These are phyloP conservation scores for Gossypium davidsonii DNA, from an alignment of 441 rosid species.

Conservation along the genomic window DNA sequence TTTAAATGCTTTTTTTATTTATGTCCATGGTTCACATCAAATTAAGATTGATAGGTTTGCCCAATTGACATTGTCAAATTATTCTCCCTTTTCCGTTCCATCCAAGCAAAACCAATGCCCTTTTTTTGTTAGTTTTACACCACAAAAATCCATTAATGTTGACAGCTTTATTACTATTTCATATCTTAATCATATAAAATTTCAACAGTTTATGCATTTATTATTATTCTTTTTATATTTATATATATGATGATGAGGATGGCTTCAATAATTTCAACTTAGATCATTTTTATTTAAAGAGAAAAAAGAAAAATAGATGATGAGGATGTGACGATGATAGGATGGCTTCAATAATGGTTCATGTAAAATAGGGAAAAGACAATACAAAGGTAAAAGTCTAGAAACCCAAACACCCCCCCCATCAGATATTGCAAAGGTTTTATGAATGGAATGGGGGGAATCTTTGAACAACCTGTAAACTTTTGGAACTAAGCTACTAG, in stretches of 20 bases:
- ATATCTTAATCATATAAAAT: not conserved
- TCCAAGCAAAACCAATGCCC: not conserved
- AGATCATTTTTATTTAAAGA: too few relatives aligned
- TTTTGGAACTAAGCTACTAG: not conserved
- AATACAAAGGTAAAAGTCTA: not conserved
- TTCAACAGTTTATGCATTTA: not conserved
- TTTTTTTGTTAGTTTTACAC: too few relatives aligned
- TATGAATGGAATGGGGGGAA: not conserved
- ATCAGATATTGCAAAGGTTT: not conserved
- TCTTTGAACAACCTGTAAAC: slow-evolving; percentile 2
- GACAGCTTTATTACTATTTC: not conserved
- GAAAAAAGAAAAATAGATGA: not conserved
- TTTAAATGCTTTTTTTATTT: not conserved
- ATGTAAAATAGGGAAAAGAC: not conserved
- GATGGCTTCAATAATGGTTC: not conserved
- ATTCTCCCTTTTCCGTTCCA: not conserved
- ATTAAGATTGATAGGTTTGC: not conserved
- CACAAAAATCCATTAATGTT: too few relatives aligned
- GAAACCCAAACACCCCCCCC: not conserved
- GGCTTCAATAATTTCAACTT: too few relatives aligned
- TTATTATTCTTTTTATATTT: too few relatives aligned
- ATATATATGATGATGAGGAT: too few relatives aligned
- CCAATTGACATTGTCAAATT: not conserved
- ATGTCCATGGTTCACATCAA: not conserved
- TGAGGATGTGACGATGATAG: not conserved